Evolutionary conservation across 1,284 basidiomycete genomes (phyloP).

Genomic region (Cutaneotrichosporon mucoides): DNA sequence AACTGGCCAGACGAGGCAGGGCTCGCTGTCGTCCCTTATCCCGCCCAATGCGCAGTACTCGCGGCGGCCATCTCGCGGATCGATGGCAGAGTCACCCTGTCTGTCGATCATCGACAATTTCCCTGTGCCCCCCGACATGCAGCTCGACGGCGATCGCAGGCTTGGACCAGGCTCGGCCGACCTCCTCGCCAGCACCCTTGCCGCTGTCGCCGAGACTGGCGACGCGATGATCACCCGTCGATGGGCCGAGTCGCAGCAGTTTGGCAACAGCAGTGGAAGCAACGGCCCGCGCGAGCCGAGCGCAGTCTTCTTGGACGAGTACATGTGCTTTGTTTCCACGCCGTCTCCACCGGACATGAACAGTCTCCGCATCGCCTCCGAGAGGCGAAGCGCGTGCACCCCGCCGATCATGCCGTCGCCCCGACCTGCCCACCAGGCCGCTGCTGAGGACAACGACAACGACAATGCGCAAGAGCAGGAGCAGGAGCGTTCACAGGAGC

Average conservation of each 20-base stretch:
- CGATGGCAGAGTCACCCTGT: not conserved
- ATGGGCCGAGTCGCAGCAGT: too few species aligned
- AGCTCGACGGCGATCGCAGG: not conserved
- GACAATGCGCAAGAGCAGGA: too few species aligned
- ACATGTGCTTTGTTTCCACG: not conserved
- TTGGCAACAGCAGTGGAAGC: too few species aligned
- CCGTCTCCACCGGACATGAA: not conserved
- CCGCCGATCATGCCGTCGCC: too few species aligned
- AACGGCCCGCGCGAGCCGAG: not conserved
- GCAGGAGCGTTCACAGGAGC: too few species aligned
- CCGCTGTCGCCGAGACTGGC: not conserved
- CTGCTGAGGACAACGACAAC: too few species aligned
- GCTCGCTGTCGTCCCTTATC: not conserved
- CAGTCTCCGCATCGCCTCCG: not conserved
- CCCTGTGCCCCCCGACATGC: not conserved
- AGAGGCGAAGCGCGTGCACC: not conserved
- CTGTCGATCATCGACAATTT: slow-evolving; percentile 1
- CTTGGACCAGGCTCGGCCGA: not conserved
- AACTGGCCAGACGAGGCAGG: not conserved
- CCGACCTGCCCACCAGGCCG: too few species aligned
- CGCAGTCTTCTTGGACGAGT: slow-evolving; percentile 1
- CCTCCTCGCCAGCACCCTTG: not conserved
- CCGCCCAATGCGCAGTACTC: not conserved
- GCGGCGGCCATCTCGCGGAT: not conserved
- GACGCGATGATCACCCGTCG: not conserved